Evolutionary conservation across 2,329 filamentous ascomycete species (phyloP).

Genomic region (Verticillium dahliae): DNA sequence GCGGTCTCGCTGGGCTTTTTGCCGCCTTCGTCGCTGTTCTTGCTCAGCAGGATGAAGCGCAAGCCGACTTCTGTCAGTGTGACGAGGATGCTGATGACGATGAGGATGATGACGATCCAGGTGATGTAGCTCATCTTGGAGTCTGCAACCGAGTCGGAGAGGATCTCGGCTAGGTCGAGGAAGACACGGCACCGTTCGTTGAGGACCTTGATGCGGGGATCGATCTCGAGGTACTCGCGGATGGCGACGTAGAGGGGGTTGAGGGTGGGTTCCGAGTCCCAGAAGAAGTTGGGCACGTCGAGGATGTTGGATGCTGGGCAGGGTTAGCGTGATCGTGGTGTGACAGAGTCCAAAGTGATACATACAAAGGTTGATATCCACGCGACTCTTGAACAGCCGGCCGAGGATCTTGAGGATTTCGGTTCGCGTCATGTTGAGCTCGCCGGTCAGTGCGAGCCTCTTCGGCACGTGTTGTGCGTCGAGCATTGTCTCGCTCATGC

Average conservation of each 20-base stretch:
- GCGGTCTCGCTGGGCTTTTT: background rate
- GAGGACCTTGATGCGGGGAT: conserved; percentile 88
- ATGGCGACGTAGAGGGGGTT: conserved; percentile 92
- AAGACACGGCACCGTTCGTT: conserved; percentile 97
- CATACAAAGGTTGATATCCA: conserved; percentile 96
- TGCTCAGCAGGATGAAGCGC: conserved; percentile 68
- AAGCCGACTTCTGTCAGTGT: conserved; percentile 85
- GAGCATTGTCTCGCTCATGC: conserved; percentile 90
- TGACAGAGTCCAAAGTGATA: conserved; percentile 11
- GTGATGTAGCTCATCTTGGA: conserved; percentile 95
- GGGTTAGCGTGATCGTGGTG: background rate
- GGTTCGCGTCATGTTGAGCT: conserved; percentile 82
- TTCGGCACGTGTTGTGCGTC: conserved; percentile 91
- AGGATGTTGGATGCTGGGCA: conserved; percentile 81
- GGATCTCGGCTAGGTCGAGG: conserved; percentile 88
- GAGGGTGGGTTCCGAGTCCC: conserved; percentile 92
- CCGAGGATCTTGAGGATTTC: conserved; percentile 93
- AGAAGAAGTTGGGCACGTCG: conserved; percentile 95
- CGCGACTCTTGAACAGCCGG: conserved; percentile 82
- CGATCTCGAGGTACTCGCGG: conserved; percentile 95
- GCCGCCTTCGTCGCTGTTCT: conserved; percentile 17
- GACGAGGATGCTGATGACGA: conserved; percentile 83
- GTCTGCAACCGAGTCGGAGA: conserved; percentile 87
- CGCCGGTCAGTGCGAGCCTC: conserved; percentile 78
- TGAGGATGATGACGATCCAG: conserved; percentile 96